Conservation (phyloP, 2,329 filamentous ascomycete species). For the Ophiocordyceps polyrhachis-furcata region DNA sequence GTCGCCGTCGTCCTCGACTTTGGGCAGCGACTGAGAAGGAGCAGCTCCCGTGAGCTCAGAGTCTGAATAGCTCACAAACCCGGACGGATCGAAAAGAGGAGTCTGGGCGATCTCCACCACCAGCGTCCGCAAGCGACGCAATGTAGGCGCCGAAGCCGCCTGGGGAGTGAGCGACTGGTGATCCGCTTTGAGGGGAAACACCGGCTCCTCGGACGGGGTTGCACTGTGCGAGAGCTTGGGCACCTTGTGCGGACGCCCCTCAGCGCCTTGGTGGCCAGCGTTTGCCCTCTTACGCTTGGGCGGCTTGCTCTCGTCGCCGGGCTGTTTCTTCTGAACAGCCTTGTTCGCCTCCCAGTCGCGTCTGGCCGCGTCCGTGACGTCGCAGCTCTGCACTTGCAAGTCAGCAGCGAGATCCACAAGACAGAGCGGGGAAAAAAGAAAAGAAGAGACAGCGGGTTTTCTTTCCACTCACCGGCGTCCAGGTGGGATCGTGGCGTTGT, state of each 20-base stretch:
- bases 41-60: constrained; percentile 10
- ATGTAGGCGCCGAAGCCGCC: neutral
- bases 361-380: constrained; percentile 13
- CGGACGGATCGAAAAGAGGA: constrained; percentile 14
- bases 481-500: constrained; percentile 14
- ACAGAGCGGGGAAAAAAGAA: neutral
- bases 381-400: constrained; percentile 6
- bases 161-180: constrained; percentile 7
- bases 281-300: neutral
- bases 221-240: constrained; percentile 6
- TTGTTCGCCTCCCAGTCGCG: constrained; percentile 16
- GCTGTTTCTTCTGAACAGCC: constrained; percentile 1
- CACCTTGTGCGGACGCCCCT: constrained; percentile 7
- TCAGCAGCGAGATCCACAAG: neutral
- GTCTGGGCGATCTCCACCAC: constrained; percentile 13
- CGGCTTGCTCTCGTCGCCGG: neutral
- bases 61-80: constrained; percentile 15
- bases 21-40: constrained; percentile 14
- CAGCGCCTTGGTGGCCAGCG: neutral
- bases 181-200: constrained; percentile 11
- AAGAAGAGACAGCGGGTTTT: neutral
- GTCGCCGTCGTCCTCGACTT: constrained; percentile 10
- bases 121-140: constrained; percentile 4
- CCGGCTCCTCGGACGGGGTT: constrained; percentile 12
- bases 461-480: constrained; percentile 8